Evolutionary conservation across 495 filamentous ascomycete genomes (phyloP), one percentile per base, ranked within the genome.

Genomic region (Cercophora scortea): DNA sequence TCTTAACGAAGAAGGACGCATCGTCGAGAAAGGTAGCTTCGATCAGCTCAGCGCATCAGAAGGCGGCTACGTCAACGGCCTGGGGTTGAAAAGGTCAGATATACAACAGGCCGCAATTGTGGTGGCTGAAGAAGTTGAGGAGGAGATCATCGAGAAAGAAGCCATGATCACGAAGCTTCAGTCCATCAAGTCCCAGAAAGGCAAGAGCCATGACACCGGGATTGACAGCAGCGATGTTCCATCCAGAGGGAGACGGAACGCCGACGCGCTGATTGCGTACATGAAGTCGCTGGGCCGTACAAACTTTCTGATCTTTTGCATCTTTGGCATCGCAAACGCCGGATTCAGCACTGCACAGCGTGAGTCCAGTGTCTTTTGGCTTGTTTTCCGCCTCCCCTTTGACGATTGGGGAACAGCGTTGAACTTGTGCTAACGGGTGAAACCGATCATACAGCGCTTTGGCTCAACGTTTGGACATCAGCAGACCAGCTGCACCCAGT

Each of bases 21-120:
- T 77, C 17, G 38, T 64, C 9, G 70, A 78, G 53, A 68, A 75
- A 55, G 75, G 76, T 4, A 70, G 39, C 15, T 79, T 61, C 25
- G 52, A 54, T 15, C 25, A 52, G 11, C 55, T 61, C n/a, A 49
- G 44, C 16, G 36, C 32, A 1, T n/a, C 36, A 1, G 43, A 25
- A 15, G 55, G 48, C 1, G 50, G 51, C 46, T 61, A 61, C 33
- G 49, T 61, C 13, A 43, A 49, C 4, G 45, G 45, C 16, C 49
- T 61, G 4, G 52, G 51, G 36, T 18, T 61, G 4, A 51, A 42
- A 15, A 50, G 45, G 16, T 47, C 51, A 2, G 45, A 42, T 44
- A 42, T 50, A 8, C 45, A 55, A 25, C 47, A 50, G 9, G 34
- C 42, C 4, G 91, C 93, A 4, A 32, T 16, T 12, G 8, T 25